Conservation (phyloP, 2,329 filamentous ascomycete genomes). For the Emmonsia crescens region DNA sequence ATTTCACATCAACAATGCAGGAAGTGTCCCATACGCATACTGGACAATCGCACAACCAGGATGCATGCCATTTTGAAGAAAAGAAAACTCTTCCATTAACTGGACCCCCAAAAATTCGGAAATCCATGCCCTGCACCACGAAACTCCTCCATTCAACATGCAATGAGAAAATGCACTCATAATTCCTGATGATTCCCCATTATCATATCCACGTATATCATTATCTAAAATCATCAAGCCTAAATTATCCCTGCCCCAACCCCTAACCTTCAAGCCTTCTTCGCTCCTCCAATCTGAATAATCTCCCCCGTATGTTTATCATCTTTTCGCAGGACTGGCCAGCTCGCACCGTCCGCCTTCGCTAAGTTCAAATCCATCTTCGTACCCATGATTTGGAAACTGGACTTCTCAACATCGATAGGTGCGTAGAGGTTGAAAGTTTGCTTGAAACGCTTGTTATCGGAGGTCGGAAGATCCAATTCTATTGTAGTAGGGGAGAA, state of each 20-base stretch:
- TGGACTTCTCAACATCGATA: conserved; percentile 65
- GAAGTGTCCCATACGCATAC: background rate
- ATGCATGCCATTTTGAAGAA: background rate
- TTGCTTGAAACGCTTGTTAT: conserved; percentile 70
- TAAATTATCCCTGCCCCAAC: background rate
- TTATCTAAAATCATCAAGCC: background rate
- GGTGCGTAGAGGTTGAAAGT: conserved; percentile 63
- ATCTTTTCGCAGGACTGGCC: conserved; percentile 74
- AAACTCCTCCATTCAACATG: background rate
- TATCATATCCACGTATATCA: background rate
- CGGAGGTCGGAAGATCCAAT: conserved; percentile 76
- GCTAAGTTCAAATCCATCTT: conserved; percentile 73
- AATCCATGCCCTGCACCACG: background rate
- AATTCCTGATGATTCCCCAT: background rate
- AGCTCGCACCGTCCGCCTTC: conserved; percentile 65
- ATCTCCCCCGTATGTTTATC: conserved; percentile 67
- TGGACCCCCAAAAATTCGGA: background rate
- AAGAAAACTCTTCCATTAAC: background rate
- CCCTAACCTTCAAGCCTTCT: conserved; percentile 32
- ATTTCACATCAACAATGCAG: background rate
- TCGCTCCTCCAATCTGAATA: conserved; percentile 77
- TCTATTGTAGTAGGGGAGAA: conserved; percentile 54
- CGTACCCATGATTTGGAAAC: conserved; percentile 73
- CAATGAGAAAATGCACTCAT: background rate
- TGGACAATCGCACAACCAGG: background rate